Percentiles rank a stretch among this genome's conserved stretches.
Conservation (phyloP, 441 rosid species). For the Sinapis alba region DNA sequence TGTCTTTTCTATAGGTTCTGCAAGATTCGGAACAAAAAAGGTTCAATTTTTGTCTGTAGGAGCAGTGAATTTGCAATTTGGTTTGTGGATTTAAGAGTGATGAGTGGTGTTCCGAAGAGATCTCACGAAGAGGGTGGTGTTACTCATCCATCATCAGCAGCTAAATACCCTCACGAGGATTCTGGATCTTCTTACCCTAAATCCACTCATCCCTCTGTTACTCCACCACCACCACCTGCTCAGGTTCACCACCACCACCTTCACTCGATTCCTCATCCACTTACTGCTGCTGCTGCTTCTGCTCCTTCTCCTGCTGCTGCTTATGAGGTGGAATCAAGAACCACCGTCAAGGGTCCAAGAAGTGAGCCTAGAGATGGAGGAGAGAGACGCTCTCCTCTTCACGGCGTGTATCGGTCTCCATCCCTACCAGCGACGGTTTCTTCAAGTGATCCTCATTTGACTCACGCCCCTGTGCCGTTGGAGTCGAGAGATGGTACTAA, state of each 20-base stretch:
- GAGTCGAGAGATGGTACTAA: conserved; percentile 66
- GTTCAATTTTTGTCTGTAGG: conserved; percentile 1
- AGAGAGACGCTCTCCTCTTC: conserved; percentile 87
- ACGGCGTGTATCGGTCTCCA: conserved; percentile 58
- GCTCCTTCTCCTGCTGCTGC: conserved; percentile 37
- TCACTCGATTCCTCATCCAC: conserved; percentile 41
- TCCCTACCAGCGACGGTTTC: conserved; percentile 42
- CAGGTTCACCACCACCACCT: conserved; percentile 31
- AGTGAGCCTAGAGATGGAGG: conserved; percentile 69
- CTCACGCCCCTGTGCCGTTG: conserved; percentile 43
- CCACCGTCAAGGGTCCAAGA: conserved; percentile 59
- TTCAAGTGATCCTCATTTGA: conserved; percentile 60
- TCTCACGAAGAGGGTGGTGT: conserved; percentile 72
- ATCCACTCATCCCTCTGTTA: conserved; percentile 50
- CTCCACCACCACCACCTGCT: conserved; percentile 39
- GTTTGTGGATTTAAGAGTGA: conserved; percentile 34
- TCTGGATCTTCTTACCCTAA: conserved; percentile 60
- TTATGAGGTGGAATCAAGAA: conserved; percentile 71
- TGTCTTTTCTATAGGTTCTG: conserved; percentile 21
- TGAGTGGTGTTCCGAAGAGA: conserved; percentile 94
- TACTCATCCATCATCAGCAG: conserved; percentile 63
- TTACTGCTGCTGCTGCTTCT: conserved; percentile 2
- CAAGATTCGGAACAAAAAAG: neutral
- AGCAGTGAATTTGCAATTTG: conserved; percentile 3
- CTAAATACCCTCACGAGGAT: conserved; percentile 79